Evolutionary conservation across 176 grass and related monocot genomes (phyloP).

Genomic region (Zea luxurians): DNA sequence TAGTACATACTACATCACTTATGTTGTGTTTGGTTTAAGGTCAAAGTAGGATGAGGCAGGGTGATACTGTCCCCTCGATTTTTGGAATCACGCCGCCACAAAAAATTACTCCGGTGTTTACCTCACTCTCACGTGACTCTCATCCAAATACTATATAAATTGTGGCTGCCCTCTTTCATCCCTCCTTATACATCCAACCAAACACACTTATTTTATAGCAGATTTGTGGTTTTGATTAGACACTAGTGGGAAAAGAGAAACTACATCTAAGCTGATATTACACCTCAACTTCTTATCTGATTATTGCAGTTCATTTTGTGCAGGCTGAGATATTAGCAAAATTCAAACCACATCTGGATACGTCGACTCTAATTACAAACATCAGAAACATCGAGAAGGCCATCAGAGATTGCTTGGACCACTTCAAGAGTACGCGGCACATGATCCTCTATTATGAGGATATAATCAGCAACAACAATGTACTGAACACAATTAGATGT

Average conservation of each 20-base stretch:
- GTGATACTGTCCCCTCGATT: too few species aligned
- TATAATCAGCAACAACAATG: slow-evolving; percentile 62
- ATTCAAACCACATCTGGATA: slow-evolving; percentile 78
- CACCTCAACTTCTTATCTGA: slow-evolving; percentile 11
- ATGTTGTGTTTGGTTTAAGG: too few species aligned
- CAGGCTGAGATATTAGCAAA: slow-evolving; percentile 87
- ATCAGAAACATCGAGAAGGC: slow-evolving; percentile 58
- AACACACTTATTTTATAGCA: neutral
- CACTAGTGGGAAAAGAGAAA: neutral
- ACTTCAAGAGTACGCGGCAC: slow-evolving; percentile 58
- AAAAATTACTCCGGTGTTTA: too few species aligned
- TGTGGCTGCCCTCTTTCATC: too few species aligned
- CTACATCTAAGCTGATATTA: neutral
- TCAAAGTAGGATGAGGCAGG: too few species aligned
- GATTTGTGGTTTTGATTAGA: neutral
- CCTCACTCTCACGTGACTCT: too few species aligned
- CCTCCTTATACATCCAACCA: too few species aligned
- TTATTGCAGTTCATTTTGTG: slow-evolving; percentile 24
- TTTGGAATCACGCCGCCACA: too few species aligned
- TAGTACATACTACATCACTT: neutral
- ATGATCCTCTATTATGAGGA: slow-evolving; percentile 89
- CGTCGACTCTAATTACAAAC: slow-evolving; percentile 53
- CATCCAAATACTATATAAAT: too few species aligned
- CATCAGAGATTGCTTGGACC: slow-evolving; percentile 64
- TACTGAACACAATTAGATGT: slow-evolving; percentile 17